These are phyloP conservation scores for Candida quercuum DNA, from an alignment of 805 yeast genomes.

Conservation along the genomic window DNA sequence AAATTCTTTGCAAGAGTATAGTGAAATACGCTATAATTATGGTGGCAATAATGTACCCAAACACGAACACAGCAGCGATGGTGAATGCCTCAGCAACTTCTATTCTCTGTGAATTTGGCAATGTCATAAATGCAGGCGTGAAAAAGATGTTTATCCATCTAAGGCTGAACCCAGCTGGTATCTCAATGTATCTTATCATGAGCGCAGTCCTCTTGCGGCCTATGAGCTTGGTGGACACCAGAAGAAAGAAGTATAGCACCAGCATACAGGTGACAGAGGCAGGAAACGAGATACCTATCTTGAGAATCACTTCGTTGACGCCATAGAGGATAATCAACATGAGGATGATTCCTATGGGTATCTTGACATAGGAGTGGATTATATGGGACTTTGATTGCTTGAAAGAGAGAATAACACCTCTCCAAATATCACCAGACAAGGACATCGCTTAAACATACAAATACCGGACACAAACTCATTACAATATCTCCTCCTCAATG, in stretches of 20 bases:
- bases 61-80: slow-evolving; percentile 66
- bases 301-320: slow-evolving; percentile 21
- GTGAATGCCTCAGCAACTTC: slow-evolving; percentile 64
- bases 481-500: too few species aligned
- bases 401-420: slow-evolving; percentile 11
- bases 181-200: slow-evolving; percentile 35
- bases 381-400: slow-evolving; percentile 16
- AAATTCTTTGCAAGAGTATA: slow-evolving; percentile 30
- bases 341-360: slow-evolving; percentile 20
- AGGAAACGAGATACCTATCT: slow-evolving; percentile 47
- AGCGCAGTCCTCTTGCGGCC: slow-evolving; percentile 29
- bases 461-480: too few species aligned
- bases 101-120: slow-evolving; percentile 64
- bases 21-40: slow-evolving; percentile 45
- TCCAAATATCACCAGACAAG: background rate
- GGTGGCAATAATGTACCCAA: slow-evolving; percentile 55
- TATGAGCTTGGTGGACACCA: slow-evolving; percentile 30
- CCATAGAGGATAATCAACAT: slow-evolving; percentile 20
- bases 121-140: slow-evolving; percentile 69
- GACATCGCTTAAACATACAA: background rate
- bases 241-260: slow-evolving; percentile 43
- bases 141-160: slow-evolving; percentile 78
- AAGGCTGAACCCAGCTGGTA: slow-evolving; percentile 64
- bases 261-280: slow-evolving; percentile 70
- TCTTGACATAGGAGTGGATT: slow-evolving; percentile 16